Evolutionary conservation across 2,329 filamentous ascomycete genomes (phyloP), one percentile per base, ranked within the genome.

Genomic region (Penicillium glabrum): DNA sequence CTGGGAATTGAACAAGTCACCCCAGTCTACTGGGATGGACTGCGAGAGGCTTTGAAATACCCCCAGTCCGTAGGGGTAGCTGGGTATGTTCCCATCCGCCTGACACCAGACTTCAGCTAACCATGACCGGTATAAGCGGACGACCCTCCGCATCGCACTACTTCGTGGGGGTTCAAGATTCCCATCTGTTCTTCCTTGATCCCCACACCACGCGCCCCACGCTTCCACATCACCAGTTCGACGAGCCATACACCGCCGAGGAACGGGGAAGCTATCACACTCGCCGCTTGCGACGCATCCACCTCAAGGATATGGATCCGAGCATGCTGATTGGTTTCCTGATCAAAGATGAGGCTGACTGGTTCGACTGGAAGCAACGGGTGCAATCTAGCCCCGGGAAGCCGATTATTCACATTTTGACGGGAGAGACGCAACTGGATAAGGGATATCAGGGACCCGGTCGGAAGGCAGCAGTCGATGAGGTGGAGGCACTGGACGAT

Each of bases 271-370:
- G 89, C 1, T 97, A 91, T 69, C 93, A 99, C 72, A 98, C 93
- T 0, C 85, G 90, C 50, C 87, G 93, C 47, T 78, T 99, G 19
- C 86, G 93, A 37, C 85, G 89, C 54, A 82, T 99, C 29, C 88
- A 95, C 64, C 83, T 99, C 48, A 86, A 87, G 57, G 93, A 98
- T 69, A 95, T 99, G 90, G 95, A 99, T 68, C 95, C 95, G 0
- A 97, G 92, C 69, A 99, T 99, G 95, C 79, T 99, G 43, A 90
- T 99, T 62, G 93, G 91, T 5, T 98, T 98, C 68, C 77, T 99
- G 35, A 92, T 99, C 60, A 84, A 83, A 41, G 86, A 90, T 56
- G 87, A 93, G 65, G 83, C 87, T 44, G 95, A 99, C 64, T 98
- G 93, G 89, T 77, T 83, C 39, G 83, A 86, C 52, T 98, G 93